Evolutionary conservation across 2,329 filamentous ascomycete species (phyloP).

Genomic region (Exophiala dermatitidis): DNA sequence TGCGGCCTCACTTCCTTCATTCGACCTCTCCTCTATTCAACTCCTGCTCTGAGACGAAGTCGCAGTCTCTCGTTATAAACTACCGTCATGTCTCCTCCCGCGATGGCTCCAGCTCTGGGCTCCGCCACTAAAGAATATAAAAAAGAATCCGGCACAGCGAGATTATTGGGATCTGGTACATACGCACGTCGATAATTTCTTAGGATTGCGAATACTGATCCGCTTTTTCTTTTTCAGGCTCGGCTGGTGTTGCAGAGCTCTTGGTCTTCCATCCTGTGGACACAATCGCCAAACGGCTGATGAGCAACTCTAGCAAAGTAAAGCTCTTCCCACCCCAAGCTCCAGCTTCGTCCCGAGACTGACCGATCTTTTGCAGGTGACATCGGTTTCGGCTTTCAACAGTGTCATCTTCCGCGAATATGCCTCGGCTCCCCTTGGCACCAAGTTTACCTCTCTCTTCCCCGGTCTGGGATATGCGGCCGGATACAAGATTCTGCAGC

Average conservation of each 20-base stretch:
- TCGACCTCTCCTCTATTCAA: background rate
- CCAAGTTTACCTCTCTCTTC: conserved; percentile 92
- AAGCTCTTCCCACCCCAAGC: conserved; percentile 20
- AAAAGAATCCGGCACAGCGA: conserved; percentile 81
- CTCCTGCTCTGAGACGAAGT: too few species aligned
- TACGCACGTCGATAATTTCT: background rate
- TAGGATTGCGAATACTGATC: conserved; percentile 29
- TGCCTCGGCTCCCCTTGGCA: conserved; percentile 59
- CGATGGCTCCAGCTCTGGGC: conserved; percentile 29
- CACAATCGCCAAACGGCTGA: conserved; percentile 96
- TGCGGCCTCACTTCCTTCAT: too few species aligned
- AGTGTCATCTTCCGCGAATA: conserved; percentile 89
- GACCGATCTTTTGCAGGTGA: conserved; percentile 42
- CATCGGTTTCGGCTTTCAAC: conserved; percentile 62
- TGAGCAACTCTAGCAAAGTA: conserved; percentile 89
- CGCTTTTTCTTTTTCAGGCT: conserved; percentile 50
- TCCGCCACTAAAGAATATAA: conserved; percentile 56
- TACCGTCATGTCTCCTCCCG: conserved; percentile 20
- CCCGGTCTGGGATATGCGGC: conserved; percentile 95
- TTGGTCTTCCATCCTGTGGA: conserved; percentile 94
- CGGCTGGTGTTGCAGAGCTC: conserved; percentile 86
- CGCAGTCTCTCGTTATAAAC: too few species aligned
- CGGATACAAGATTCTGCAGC: conserved; percentile 93
- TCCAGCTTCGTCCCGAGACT: background rate
- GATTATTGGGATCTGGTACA: conserved; percentile 82